Evolutionary conservation across 1,139 yeast species (phyloP), one percentile per base, ranked within the genome.

Genomic region (Nakaseomyces glabratus): DNA sequence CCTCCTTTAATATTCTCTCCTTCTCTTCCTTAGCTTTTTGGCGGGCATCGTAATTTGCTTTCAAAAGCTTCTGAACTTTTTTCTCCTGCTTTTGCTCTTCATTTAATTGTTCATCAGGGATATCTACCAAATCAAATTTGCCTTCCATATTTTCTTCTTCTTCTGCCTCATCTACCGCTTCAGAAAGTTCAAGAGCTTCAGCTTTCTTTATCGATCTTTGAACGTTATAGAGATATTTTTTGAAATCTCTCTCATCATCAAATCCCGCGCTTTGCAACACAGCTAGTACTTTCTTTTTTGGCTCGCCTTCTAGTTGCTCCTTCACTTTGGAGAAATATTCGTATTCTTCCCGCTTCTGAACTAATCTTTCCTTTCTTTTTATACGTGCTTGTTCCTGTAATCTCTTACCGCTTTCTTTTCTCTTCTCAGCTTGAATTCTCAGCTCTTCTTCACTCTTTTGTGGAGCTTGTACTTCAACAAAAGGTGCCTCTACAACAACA

Each of bases 301-400:
- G 63, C 47, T 73, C 60, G 3, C 62, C 61, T 11, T 64, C 63
- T 30, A 84, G 58, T 37, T 72, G 72, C 10, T 65, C 70, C 46
- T 68, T 71, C 34, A 88, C 61, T 22, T 69, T 68, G 2, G 71
- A 58, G 52, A 76, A 86, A 52, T 85, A 84, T 34, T 71, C 80
- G 45, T 69, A 72, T 52, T 90, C 96, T 47, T 79, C 75, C 48
- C 86, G 93, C 46, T 84, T 84, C 51, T 84, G 84, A 17, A 73
- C 66, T 35, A 85, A 62, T 52, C 84, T 86, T 52, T 88, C 96
- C 5, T 75, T 59, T 39, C 98, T 66, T 47, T 79, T 80, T 48
- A 77, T 79, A 45, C 81, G 86, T 0, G 97, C 97, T 58, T 86
- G 96, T 50, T 85, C 94, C 59, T 90, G 97, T 41, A 93, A 66